phyloP scores from a whole-genome alignment of 495 filamentous ascomycete species.

The Penicillium goetzii region DNA sequence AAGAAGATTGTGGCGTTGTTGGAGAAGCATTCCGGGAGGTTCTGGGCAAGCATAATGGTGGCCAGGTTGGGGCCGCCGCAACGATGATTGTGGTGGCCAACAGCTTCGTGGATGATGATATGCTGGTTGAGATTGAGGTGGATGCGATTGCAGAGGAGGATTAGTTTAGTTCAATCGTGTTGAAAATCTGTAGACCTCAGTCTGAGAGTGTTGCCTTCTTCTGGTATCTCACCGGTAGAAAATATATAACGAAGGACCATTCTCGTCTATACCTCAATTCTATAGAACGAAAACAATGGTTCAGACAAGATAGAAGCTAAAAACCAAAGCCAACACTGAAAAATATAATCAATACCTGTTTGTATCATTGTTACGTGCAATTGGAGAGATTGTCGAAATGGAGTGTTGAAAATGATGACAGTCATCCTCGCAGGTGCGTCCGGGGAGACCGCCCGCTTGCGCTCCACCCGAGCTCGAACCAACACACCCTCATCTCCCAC shows the following conservation, averaged over 20 bases:
- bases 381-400: background rate
- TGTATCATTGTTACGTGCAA: background rate
- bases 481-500: conserved; percentile 17
- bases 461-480: conserved; percentile 21
- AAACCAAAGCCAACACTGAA: no score
- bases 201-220: background rate
- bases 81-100: conserved; percentile 48
- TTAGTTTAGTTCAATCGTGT: background rate
- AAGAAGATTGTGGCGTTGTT: conserved; percentile 39
- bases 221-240: background rate
- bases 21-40: conserved; percentile 42
- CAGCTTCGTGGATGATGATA: conserved; percentile 49
- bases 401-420: background rate
- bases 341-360: no score
- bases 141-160: conserved; percentile 42
- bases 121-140: conserved; percentile 52
- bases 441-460: conserved; percentile 23
- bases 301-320: no score
- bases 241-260: background rate
- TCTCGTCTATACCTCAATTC: no score
- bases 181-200: background rate
- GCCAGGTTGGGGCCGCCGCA: conserved; percentile 38
- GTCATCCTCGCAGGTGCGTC: background rate
- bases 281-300: no score
- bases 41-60: conserved; percentile 33